Percentiles rank a stretch among this genome's conserved stretches.
Evolutionary conservation across 1,139 yeast genomes (phyloP).

Genomic region (Hyphopichia pseudoburtonii): DNA sequence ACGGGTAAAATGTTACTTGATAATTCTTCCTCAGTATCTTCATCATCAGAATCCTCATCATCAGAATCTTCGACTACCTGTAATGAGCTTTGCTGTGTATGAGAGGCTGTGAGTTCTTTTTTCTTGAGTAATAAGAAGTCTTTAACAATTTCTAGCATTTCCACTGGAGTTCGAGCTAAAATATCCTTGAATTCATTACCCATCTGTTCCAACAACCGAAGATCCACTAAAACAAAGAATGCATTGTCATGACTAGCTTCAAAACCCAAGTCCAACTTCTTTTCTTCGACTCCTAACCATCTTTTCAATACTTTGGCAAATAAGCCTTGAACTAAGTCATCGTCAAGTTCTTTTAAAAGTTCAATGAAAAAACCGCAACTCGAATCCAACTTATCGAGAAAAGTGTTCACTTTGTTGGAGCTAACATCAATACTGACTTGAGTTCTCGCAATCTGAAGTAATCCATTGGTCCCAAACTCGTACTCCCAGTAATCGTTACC

Average conservation of each 20-base stretch:
- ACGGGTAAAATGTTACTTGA: constrained; percentile 27
- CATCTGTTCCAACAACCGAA: constrained; percentile 63
- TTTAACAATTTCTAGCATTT: constrained; percentile 55
- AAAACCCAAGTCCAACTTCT: constrained; percentile 4
- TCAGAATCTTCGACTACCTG: constrained; percentile 21
- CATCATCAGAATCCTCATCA: constrained; percentile 36
- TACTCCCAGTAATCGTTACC: constrained; percentile 54
- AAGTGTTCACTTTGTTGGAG: constrained; percentile 28
- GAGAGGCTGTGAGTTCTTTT: not conserved
- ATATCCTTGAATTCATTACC: constrained; percentile 61
- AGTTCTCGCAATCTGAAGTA: constrained; percentile 48
- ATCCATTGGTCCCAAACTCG: constrained; percentile 50
- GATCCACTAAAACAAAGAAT: constrained; percentile 55
- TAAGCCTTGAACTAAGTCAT: constrained; percentile 42
- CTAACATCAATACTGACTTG: constrained; percentile 11
- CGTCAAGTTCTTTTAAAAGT: constrained; percentile 52
- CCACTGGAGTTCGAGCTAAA: constrained; percentile 61
- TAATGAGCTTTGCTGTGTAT: not conserved
- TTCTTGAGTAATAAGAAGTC: constrained; percentile 36
- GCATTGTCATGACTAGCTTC: constrained; percentile 45
- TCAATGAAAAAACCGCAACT: constrained; percentile 47
- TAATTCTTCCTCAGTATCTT: constrained; percentile 17
- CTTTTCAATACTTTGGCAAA: constrained; percentile 55
- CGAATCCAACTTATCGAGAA: constrained; percentile 49
- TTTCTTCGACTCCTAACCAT: constrained; percentile 39